Evolutionary conservation across 176 grass and related monocot species (phyloP), one percentile per base, ranked within the genome.

Genomic region (Guadua angustifolia): DNA sequence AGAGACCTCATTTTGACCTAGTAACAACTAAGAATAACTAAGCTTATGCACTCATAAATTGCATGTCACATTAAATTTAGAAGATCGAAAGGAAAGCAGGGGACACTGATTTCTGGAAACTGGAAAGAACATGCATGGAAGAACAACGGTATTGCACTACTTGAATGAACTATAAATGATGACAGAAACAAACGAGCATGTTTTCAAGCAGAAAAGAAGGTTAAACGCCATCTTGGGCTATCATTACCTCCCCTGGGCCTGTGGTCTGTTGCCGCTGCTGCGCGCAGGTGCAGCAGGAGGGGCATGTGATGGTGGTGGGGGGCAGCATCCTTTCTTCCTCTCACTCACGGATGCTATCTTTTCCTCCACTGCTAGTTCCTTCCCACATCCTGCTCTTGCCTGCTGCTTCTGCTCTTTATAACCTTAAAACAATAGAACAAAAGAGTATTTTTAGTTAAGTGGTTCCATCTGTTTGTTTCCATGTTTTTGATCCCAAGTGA

Each of bases 261-360:
- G 73, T 59, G 68, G 59, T 82, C 63, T 81, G 71, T 69, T 78
- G 83, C 51, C 21, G 60, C 51, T 61, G 79, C 58, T 80, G 69
- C 36, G 75, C 21, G 77, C 67, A 74, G 84, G 26, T 63, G 75
- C 21, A 56, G 83, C 43, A 72, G 73, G 15, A 84, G 82, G 71
- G 18, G 51, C 85, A 68, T 87, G 85, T 15, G 62, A 46, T 61
- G 74, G 66, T 83, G 77, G 82, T 87, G 72, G 75, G 68, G 78
- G 62, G 42, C 75, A 88, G 86, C 79, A 89, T 45, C 84, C 87
- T 87, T 92, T 89, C 56, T 66, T 89, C 72, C 76, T 87, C 79
- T 87, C 87, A 55, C 52, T 74, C 70, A 24, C 19, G 36, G 81
- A 81, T 86, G 59, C 69, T 44, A 66, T 80, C 55, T 79, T 80